phyloP scores from a whole-genome alignment of 768 basidiomycete species.

The Lactarius deliciosus region DNA sequence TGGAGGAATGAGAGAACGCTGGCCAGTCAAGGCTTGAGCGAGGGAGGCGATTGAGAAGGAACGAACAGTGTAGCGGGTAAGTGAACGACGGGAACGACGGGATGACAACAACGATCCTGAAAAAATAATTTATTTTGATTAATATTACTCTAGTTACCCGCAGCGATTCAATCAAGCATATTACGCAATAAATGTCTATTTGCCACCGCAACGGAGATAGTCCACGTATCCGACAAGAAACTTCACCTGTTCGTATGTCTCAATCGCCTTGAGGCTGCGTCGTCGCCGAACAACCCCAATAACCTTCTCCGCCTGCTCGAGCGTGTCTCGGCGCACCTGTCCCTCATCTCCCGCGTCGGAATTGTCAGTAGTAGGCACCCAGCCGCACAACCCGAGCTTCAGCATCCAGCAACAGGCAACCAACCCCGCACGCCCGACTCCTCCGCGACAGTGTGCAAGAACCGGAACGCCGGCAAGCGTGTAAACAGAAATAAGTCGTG shows the following conservation, averaged over 20 bases:
- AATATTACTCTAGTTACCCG: neutral
- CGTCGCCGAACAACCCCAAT: constrained; percentile 72
- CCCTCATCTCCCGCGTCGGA: constrained; percentile 9
- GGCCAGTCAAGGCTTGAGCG: constrained; percentile 27
- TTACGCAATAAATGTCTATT: constrained; percentile 15
- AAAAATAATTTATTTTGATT: neutral
- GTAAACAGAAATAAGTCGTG: constrained; percentile 64
- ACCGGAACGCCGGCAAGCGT: constrained; percentile 70
- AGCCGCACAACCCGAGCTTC: constrained; percentile 86
- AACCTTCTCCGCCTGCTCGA: constrained; percentile 69
- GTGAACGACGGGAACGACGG: neutral
- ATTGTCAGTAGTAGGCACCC: constrained; percentile 41
- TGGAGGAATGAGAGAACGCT: constrained; percentile 12
- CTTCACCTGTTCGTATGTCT: constrained; percentile 89
- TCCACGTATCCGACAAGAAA: constrained; percentile 79
- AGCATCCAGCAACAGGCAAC: constrained; percentile 92
- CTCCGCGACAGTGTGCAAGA: constrained; percentile 90
- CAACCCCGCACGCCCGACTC: constrained; percentile 90
- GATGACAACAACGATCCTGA: neutral
- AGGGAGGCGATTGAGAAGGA: constrained; percentile 10
- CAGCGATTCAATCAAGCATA: neutral
- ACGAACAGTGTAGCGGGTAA: neutral
- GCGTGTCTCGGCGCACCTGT: constrained; percentile 45
- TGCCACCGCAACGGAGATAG: constrained; percentile 43
- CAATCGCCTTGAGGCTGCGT: constrained; percentile 86